Percentiles rank a stretch among this genome's conserved stretches.
phyloP scores from a whole-genome alignment of 805 yeast genomes.

The Kluyveromyces nonfermentans region DNA sequence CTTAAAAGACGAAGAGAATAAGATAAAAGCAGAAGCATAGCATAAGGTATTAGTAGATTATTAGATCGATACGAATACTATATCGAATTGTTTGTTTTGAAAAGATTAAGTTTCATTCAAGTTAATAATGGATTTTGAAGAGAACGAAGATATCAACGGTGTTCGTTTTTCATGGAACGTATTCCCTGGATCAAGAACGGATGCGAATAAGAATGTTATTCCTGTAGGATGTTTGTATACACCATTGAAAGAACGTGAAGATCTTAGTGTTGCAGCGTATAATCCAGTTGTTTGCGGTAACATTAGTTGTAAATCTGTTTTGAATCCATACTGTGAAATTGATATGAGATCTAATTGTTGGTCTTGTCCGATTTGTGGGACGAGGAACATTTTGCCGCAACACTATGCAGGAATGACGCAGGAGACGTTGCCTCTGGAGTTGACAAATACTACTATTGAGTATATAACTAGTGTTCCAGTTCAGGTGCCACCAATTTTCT shows the following conservation, averaged over 20 bases:
- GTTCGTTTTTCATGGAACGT: conserved; percentile 74
- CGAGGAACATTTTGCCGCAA: conserved; percentile 72
- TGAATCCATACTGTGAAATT: conserved; percentile 80
- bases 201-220: conserved; percentile 83
- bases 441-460: conserved; percentile 71
- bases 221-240: conserved; percentile 93
- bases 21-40: too few species aligned
- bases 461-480: conserved; percentile 76
- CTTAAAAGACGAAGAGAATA: too few species aligned
- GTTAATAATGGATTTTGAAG: conserved; percentile 39
- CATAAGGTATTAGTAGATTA: too few species aligned
- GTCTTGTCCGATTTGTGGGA: conserved; percentile 77
- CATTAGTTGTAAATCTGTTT: conserved; percentile 69
- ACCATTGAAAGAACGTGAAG: conserved; percentile 77
- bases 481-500: conserved; percentile 74
- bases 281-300: conserved; percentile 77
- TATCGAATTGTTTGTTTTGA: too few species aligned
- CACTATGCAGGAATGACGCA: conserved; percentile 71
- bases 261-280: conserved; percentile 67
- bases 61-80: too few species aligned
- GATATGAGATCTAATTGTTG: conserved; percentile 70
- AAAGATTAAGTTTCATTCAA: too few species aligned
- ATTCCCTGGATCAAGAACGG: conserved; percentile 80
- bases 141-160: conserved; percentile 62
- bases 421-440: conserved; percentile 74